Evolutionary conservation across 768 basidiomycete species (phyloP).

Genomic region (Mycena kentingensis): DNA sequence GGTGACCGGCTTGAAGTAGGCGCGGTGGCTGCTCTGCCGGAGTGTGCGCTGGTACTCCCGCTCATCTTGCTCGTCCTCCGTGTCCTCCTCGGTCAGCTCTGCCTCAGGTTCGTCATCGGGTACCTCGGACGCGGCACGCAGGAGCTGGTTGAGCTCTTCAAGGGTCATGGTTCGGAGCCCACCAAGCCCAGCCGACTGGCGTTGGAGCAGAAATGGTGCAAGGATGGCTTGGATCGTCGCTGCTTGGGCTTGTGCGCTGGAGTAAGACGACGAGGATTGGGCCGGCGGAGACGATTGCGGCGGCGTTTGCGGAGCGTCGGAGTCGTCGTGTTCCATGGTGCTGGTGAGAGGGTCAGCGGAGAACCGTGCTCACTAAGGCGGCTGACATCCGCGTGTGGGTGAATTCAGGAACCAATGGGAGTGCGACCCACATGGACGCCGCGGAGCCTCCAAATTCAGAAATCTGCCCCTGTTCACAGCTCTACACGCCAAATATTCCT

Average conservation of each 20-base stretch:
- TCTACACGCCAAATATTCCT: too few relatives aligned
- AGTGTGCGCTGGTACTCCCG: slow-evolving; percentile 30
- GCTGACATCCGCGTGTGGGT: too few relatives aligned
- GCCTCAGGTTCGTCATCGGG: slow-evolving; percentile 30
- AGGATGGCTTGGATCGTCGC: slow-evolving; percentile 17
- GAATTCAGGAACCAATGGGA: too few relatives aligned
- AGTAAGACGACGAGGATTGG: slow-evolving; percentile 23
- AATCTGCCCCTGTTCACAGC: too few relatives aligned
- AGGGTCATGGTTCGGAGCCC: slow-evolving; percentile 24
- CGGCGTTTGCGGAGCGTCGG: too few relatives aligned
- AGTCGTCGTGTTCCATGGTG: slow-evolving; percentile 38
- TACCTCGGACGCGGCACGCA: slow-evolving; percentile 11
- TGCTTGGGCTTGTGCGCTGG: neutral
- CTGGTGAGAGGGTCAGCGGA: too few relatives aligned
- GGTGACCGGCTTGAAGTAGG: slow-evolving; percentile 39
- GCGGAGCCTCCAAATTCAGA: too few relatives aligned
- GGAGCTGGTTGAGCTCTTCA: slow-evolving; percentile 27
- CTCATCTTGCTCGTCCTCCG: slow-evolving; percentile 38
- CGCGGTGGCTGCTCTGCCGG: slow-evolving; percentile 28
- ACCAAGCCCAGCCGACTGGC: slow-evolving; percentile 6
- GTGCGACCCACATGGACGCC: too few relatives aligned
- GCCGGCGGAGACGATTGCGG: too few relatives aligned
- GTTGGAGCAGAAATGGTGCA: slow-evolving; percentile 13
- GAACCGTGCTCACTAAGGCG: too few relatives aligned
- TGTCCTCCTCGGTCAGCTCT: slow-evolving; percentile 47